These are phyloP conservation scores for Cercospora zeina DNA, from an alignment of 2,329 filamentous ascomycete species.

Conservation along the genomic window DNA sequence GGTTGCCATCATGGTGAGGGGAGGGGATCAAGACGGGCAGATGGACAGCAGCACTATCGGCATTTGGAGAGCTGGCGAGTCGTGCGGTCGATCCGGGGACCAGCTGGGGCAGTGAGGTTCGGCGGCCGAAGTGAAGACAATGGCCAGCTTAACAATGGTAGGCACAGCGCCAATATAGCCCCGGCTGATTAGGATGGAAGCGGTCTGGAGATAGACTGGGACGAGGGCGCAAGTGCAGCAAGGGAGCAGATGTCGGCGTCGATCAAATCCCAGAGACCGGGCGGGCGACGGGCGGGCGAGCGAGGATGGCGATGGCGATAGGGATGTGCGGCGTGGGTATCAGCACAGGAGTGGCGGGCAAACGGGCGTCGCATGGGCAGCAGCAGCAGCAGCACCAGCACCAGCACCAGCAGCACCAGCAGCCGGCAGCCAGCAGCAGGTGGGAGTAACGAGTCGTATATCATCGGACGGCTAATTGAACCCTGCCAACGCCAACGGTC, in stretches of 20 bases:
- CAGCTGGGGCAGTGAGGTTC: not conserved
- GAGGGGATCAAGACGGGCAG: slow-evolving; percentile 11
- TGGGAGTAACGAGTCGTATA: slow-evolving; percentile 3
- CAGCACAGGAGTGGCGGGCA: slow-evolving; percentile 9
- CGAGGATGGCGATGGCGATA: not conserved
- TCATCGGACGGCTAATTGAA: not conserved
- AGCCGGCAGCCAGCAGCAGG: not conserved
- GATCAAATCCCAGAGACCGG: slow-evolving; percentile 15
- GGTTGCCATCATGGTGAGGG: slow-evolving; percentile 33
- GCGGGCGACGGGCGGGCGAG: slow-evolving; percentile 12
- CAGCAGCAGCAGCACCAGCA: too few species aligned
- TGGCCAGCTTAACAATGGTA: slow-evolving; percentile 9
- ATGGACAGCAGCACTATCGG: not conserved
- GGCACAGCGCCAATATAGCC: slow-evolving; percentile 7
- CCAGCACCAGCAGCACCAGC: not conserved
- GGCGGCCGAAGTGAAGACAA: slow-evolving; percentile 12
- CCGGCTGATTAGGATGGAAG: slow-evolving; percentile 27
- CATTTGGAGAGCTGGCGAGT: not conserved
- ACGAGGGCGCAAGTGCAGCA: slow-evolving; percentile 29
- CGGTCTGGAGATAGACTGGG: slow-evolving; percentile 35
- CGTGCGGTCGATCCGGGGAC: not conserved
- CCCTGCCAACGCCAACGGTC: slow-evolving; percentile 7
- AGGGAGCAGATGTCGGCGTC: slow-evolving; percentile 28
- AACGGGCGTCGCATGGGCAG: not conserved
- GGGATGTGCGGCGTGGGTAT: not conserved